These are phyloP conservation scores for Laburnicola sp. DNA, from an alignment of 2,329 filamentous ascomycete species.

Conservation along the genomic window DNA sequence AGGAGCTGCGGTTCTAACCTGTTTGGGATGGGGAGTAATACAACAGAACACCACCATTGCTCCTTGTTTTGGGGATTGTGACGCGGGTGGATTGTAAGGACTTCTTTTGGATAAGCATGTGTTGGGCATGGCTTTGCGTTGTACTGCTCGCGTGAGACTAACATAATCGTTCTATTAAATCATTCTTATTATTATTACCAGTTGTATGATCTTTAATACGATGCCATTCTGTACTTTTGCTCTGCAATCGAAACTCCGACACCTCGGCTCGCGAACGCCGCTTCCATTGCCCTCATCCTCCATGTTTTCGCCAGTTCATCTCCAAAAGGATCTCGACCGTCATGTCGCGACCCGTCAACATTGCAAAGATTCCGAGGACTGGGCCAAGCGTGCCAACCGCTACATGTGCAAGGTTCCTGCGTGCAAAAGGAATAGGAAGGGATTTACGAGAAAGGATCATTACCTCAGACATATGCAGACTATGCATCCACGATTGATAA, in stretches of 20 bases:
- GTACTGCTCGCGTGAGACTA: too few relatives aligned
- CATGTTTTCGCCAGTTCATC: not conserved
- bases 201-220: not conserved
- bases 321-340: not conserved
- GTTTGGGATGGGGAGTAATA: not conserved
- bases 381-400: not conserved
- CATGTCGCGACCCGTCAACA: conserved; percentile 1
- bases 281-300: not conserved
- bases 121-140: too few relatives aligned
- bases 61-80: not conserved
- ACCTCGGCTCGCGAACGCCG: not conserved
- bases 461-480: conserved; percentile 1
- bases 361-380: not conserved
- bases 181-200: not conserved
- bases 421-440: conserved; percentile 1
- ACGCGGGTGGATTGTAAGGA: too few relatives aligned
- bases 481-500: not conserved
- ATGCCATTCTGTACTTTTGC: not conserved
- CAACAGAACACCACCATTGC: not conserved
- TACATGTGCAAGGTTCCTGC: not conserved
- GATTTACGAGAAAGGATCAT: conserved; percentile 4
- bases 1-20: not conserved
- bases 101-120: too few relatives aligned
- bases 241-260: too few relatives aligned
- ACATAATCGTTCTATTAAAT: too few relatives aligned